Evolutionary conservation across 192 early-diverging fungal genomes (phyloP), one percentile per base, ranked within the genome.

Genomic region (Mortierella antarctica): DNA sequence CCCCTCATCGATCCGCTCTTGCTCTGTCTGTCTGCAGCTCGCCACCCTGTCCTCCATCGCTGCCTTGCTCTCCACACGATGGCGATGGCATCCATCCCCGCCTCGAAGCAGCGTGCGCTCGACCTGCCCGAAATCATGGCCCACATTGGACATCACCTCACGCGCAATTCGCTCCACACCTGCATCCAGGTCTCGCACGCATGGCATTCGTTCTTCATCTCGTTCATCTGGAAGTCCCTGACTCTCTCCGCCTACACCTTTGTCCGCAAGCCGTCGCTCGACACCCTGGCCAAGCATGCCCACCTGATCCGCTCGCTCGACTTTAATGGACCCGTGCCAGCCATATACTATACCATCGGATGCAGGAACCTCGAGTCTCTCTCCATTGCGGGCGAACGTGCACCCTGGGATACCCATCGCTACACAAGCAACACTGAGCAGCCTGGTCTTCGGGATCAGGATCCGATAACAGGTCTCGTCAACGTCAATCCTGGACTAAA

Each of bases 81-180:
- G 31, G 31, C 31, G 31, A 59, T 59, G 40, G 57, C 39, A 15
- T 41, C 42, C 57, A 42, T 42, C 39, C 57, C 57, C 6, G 57
- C 57, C 14, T 41, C 39, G 10, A 8, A 42, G 23, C 40, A 59
- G 31, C 31, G 31, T 31, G 57, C 57, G 14, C 39, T 59, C 31
- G 57, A 59, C 57, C 17, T 59, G 57, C 57, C 57, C 40, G 57
- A 59, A 41, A 59, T 59, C 39, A 42, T 59, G 57, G 57, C 39
- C 57, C 15, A 42, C 17, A 31, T 59, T 41, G 57, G 57, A 4
- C 57, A 40, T n/a, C 15, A 59, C 57, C 57, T 59, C 57, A n/a
- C 57, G 39, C 39, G 18, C 39, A 41, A 41, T 8, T 40, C 57
- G 7, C 57, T 59, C 40, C 40, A n/a, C 13, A 14, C 23, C 12